These are phyloP conservation scores for Microsporum ferrugineum DNA, from an alignment of 2,329 filamentous ascomycete genomes.

Conservation along the genomic window DNA sequence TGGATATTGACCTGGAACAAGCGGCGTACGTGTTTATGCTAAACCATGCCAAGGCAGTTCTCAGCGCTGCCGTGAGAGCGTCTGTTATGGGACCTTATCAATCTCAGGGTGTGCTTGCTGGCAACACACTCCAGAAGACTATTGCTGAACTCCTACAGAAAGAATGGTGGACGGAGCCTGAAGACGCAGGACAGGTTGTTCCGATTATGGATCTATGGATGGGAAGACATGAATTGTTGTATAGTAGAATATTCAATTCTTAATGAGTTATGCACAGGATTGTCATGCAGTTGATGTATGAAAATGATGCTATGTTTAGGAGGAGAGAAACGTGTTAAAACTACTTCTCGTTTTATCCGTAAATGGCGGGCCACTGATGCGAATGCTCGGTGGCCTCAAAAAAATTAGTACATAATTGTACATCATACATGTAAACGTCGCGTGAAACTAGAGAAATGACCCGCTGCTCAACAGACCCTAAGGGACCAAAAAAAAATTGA, in stretches of 20 bases:
- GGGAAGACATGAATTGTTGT: slow-evolving; percentile 53
- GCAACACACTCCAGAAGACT: slow-evolving; percentile 40
- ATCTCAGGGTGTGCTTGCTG: slow-evolving; percentile 48
- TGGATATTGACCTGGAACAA: slow-evolving; percentile 42
- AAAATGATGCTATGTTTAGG: neutral
- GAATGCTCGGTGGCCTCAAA: neutral
- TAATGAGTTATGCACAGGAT: slow-evolving; percentile 22
- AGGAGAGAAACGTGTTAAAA: neutral
- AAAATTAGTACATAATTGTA: slow-evolving; percentile 1
- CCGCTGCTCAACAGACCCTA: slow-evolving; percentile 1
- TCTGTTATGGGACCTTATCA: slow-evolving; percentile 57
- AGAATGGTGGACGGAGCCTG: slow-evolving; percentile 39
- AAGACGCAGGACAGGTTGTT: slow-evolving; percentile 50
- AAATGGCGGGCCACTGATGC: neutral
- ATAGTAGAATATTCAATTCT: slow-evolving; percentile 58
- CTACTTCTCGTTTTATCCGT: neutral
- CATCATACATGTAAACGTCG: slow-evolving; percentile 1
- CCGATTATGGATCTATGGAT: slow-evolving; percentile 54
- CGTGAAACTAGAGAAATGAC: neutral
- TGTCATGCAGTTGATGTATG: neutral
- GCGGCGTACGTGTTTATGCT: slow-evolving; percentile 52
- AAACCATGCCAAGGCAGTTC: slow-evolving; percentile 52
- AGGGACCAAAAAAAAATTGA: neutral
- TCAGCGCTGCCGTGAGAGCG: slow-evolving; percentile 51
- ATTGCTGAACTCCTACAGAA: slow-evolving; percentile 40